Evolutionary conservation across 2,329 filamentous ascomycete genomes (phyloP).

Genomic region (Arthrocladium fulminans): DNA sequence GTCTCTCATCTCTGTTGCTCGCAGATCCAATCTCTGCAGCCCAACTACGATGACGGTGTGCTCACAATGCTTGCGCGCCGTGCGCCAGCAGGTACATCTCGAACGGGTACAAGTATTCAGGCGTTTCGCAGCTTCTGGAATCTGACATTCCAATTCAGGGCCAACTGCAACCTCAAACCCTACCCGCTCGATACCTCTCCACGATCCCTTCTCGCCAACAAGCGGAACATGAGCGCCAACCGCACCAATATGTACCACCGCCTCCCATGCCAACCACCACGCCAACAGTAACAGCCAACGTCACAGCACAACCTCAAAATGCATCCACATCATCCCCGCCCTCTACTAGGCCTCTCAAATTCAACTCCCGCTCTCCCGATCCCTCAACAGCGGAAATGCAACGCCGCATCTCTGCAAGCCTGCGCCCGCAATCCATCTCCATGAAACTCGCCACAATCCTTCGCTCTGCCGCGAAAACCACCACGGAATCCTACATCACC

Average conservation of each 20-base stretch:
- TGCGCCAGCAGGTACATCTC: constrained; percentile 10
- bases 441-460: constrained; percentile 21
- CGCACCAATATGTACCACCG: constrained; percentile 12
- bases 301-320: constrained; percentile 10
- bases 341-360: constrained; percentile 3
- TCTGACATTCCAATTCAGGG: constrained; percentile 3
- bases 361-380: not conserved
- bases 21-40: too few relatives aligned
- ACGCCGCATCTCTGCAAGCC: constrained; percentile 6
- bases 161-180: not conserved
- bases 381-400: constrained; percentile 9
- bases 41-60: constrained; percentile 11
- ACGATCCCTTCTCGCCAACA: constrained; percentile 1
- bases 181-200: not conserved
- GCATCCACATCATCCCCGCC: not conserved
- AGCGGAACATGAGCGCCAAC: not conserved
- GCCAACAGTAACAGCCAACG: constrained; percentile 13
- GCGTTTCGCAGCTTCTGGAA: not conserved
- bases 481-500: constrained; percentile 63
- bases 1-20: not conserved
- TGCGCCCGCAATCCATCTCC: constrained; percentile 7
- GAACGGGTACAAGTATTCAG: constrained; percentile 12
- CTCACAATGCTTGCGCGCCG: constrained; percentile 17
- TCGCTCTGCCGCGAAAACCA: constrained; percentile 29
- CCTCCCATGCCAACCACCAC: constrained; percentile 9